Base-by-base conservation (phyloP, 2,329 filamentous ascomycete species). In the Celoporthe dispersa region DNA sequence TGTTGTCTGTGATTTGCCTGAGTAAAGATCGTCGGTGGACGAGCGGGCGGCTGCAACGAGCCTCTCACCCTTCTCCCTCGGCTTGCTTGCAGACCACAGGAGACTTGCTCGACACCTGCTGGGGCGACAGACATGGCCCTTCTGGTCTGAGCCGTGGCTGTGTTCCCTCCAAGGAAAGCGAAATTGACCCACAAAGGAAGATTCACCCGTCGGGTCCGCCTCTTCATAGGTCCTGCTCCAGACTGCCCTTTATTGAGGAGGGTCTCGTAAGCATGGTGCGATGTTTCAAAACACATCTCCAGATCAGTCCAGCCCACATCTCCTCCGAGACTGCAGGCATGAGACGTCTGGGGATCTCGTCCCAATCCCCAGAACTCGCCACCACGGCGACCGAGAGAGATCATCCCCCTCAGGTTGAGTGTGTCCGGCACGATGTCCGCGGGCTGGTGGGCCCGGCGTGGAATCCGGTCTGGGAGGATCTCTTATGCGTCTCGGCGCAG, bases 321-420 rank as follows among this genome's bases (percentile, higher is more conserved):
- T 33, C 19, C 1, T 12, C 51, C 22, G 28, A 57, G 53, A 33
- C 28, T 57, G 25, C 25, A 57, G 12, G 53, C 14, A 11, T 31
- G 53, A 57, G 53, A 31, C 53, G 53, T 31, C 53, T 57, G 12
- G 53, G 25, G 53, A 57, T 31, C 3, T 28, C 12, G 25, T 55
- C 51, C 9, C 25, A 55, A n/a, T 51, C 22, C 22, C 48, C 22
- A 25, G 25, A 14, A 51, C 2, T 28, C 51, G 28, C 25, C 51
- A 55, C 51, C 51, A 28, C 9, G 12, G 51, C 25, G n/a, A 55
- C 51, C n/a, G 19, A 55, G 8, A 53, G 51, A 60, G 25, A 31
- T 61, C 19, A 61, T 39, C 59, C 25, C 19, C 59, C 59, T 61
- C 59, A 61, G 35, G 22, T 39, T 61, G 59, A 61, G 59, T n/a